A percentile compares a stretch with the other conserved stretches of the same genome.
These are phyloP conservation scores for Begonia fuchsioides DNA, from an alignment of 306 rosid genomes.

Conservation along the genomic window DNA sequence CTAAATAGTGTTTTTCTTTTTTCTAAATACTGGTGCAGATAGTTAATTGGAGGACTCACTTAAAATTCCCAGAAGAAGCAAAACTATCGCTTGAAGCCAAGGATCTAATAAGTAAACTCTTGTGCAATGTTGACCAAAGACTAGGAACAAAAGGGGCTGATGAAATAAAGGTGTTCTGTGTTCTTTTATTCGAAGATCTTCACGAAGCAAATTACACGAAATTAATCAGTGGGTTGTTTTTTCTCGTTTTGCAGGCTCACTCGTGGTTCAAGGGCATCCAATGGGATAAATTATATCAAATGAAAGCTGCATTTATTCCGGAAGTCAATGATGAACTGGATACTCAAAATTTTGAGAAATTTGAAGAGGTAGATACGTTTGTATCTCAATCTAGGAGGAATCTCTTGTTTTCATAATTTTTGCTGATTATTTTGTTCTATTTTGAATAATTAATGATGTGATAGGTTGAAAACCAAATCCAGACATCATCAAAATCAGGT, in stretches of 20 bases:
- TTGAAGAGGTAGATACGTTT: conserved; percentile 64
- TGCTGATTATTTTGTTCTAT: conserved; percentile 7
- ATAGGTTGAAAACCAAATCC: conserved; percentile 62
- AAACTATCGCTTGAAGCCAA: conserved; percentile 79
- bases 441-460: conserved; percentile 12
- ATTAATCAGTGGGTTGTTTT: conserved; percentile 10
- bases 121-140: conserved; percentile 89
- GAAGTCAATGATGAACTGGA: conserved; percentile 94
- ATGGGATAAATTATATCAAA: conserved; percentile 84
- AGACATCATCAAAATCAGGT: conserved; percentile 68
- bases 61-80: conserved; percentile 98
- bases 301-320: conserved; percentile 94
- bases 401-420: conserved; percentile 4
- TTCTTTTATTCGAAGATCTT: neutral
- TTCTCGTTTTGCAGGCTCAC: conserved; percentile 54
- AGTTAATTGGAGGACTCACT: too few relatives aligned
- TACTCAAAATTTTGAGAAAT: conserved; percentile 98
- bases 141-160: conserved; percentile 94
- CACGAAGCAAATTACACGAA: neutral
- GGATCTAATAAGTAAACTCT: conserved; percentile 73
- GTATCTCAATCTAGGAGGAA: conserved; percentile 4
- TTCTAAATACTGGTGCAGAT: conserved; percentile 63
- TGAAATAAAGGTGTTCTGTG: conserved; percentile 77
- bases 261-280: conserved; percentile 87
- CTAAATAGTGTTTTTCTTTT: conserved; percentile 7